Conservation (phyloP, 2,329 filamentous ascomycete species). For the Cephalotrichum gorgonifer region DNA sequence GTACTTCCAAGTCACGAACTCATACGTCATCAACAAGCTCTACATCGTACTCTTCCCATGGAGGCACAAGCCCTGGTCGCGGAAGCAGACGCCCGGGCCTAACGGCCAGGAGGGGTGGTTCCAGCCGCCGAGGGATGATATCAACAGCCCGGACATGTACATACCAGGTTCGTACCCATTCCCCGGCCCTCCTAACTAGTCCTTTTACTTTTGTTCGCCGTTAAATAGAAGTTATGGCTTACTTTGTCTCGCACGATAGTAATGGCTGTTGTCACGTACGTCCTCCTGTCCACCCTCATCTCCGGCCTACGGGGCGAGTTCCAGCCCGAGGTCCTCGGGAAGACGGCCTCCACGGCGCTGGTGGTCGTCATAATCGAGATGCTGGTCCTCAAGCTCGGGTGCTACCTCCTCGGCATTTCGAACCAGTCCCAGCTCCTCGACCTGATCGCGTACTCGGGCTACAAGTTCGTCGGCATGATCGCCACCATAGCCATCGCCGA, state of each 20-base stretch:
- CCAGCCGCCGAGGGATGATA: conserved; percentile 83
- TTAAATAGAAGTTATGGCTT: not conserved
- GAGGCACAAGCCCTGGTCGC: conserved; percentile 95
- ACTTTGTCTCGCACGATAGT: conserved; percentile 27
- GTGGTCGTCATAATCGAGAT: conserved; percentile 82
- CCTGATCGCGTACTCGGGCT: conserved; percentile 89
- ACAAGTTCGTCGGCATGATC: conserved; percentile 98
- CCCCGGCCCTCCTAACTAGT: not conserved
- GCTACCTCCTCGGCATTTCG: conserved; percentile 86
- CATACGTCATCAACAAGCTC: conserved; percentile 89
- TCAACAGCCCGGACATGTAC: conserved; percentile 99
- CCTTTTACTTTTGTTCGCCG: no score
- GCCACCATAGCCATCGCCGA: conserved; percentile 74
- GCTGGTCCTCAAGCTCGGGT: conserved; percentile 79
- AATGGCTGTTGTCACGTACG: conserved; percentile 97
- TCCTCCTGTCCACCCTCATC: conserved; percentile 82
- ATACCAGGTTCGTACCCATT: conserved; percentile 52
- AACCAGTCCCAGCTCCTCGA: conserved; percentile 91
- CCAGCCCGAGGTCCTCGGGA: conserved; percentile 84
- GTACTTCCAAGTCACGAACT: conserved; percentile 99
- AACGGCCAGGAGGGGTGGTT: conserved; percentile 67
- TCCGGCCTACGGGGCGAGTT: conserved; percentile 86
- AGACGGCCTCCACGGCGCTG: conserved; percentile 76
- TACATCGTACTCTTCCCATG: conserved; percentile 92
- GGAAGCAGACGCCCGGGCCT: conserved; percentile 67